A percentile compares a stretch with the other conserved stretches of the same genome.
These are phyloP conservation scores for Neolentinus lepideus DNA, from an alignment of 1,284 basidiomycete species.

Conservation along the genomic window DNA sequence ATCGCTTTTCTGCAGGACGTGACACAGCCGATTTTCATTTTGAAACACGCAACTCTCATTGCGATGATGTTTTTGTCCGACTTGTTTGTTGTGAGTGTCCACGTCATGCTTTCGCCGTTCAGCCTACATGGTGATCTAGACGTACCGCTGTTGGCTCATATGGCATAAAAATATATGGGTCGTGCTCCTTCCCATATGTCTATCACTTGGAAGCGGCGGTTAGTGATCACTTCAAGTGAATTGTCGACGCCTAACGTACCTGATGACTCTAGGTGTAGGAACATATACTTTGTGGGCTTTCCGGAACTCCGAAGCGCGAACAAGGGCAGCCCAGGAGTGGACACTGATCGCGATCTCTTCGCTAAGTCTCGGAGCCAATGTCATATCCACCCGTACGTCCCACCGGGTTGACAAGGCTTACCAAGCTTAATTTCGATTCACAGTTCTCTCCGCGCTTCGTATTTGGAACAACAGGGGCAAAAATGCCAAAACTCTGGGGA, in stretches of 20 bases:
- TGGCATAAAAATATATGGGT: constrained; percentile 13
- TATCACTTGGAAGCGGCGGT: constrained; percentile 11
- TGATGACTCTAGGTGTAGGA: not conserved
- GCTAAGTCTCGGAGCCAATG: constrained; percentile 13
- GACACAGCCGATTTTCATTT: constrained; percentile 4
- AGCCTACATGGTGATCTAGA: constrained; percentile 19
- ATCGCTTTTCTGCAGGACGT: constrained; percentile 1
- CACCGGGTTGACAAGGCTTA: too few relatives aligned
- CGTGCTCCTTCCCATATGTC: constrained; percentile 8
- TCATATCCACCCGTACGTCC: constrained; percentile 12
- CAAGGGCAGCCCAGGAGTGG: constrained; percentile 2
- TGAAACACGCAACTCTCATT: not conserved
- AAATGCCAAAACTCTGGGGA: not conserved
- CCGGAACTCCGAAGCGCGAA: not conserved
- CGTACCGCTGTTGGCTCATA: constrained; percentile 14
- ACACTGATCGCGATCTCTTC: constrained; percentile 11
- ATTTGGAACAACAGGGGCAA: constrained; percentile 6
- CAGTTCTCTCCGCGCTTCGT: not conserved
- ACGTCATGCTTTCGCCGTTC: constrained; percentile 35
- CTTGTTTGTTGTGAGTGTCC: constrained; percentile 4
- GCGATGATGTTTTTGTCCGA: constrained; percentile 1
- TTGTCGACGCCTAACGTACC: not conserved
- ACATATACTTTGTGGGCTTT: constrained; percentile 5
- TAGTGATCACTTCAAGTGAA: not conserved
- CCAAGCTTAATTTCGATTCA: not conserved